These are phyloP conservation scores for Cicer arietinum DNA, from an alignment of 306 rosid genomes.

Conservation along the genomic window DNA sequence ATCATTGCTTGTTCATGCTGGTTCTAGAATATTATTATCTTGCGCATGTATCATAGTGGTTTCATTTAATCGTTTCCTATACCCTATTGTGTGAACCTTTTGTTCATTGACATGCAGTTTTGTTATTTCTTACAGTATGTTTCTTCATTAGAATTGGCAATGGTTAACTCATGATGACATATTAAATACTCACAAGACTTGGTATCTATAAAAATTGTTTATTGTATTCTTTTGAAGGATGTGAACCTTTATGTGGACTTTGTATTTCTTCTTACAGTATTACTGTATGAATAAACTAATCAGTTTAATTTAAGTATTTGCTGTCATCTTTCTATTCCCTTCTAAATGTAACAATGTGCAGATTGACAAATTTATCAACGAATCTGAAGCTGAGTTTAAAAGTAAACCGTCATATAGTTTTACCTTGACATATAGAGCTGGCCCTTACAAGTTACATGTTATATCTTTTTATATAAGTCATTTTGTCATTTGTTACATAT, in stretches of 20 bases:
- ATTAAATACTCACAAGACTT: background rate
- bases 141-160: conserved; percentile 12
- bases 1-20: conserved; percentile 33
- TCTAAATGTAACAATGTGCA: no score
- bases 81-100: background rate
- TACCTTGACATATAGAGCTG: conserved; percentile 23
- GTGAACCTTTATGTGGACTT: background rate
- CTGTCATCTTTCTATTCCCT: no score
- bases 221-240: background rate
- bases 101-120: background rate
- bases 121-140: background rate
- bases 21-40: conserved; percentile 28
- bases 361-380: conserved; percentile 6
- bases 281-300: background rate
- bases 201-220: background rate
- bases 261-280: background rate
- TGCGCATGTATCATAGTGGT: background rate
- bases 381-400: conserved; percentile 5
- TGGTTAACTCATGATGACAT: background rate
- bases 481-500: conserved; percentile 9
- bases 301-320: background rate
- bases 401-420: conserved; percentile 7
- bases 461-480: conserved; percentile 16
- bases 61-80: background rate
- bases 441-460: background rate